Evolutionary conservation across 192 early-diverging fungal species (phyloP).

Genomic region (Polychytrium aggregatum): DNA sequence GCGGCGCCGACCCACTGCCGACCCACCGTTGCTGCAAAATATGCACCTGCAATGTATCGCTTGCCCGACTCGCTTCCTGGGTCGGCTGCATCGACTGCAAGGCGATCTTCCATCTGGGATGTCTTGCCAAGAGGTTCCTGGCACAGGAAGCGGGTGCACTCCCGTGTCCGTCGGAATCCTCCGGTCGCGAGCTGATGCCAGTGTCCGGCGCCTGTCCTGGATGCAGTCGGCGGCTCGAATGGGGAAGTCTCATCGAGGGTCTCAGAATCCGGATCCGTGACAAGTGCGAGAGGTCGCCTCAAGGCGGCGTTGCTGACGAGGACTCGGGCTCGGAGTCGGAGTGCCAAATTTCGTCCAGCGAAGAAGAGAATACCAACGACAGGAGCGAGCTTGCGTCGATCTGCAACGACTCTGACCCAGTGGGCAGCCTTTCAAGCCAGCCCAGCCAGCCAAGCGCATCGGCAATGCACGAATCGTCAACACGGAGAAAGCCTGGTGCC

Average conservation of each 20-base stretch:
- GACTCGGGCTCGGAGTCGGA: no score
- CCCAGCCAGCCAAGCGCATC: no score
- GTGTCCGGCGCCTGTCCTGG: slow-evolving; percentile 21
- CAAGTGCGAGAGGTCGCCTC: no score
- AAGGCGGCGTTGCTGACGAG: no score
- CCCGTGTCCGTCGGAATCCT: background rate
- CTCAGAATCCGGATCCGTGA: no score
- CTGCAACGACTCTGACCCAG: no score
- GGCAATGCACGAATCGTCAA: no score
- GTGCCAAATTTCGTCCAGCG: no score
- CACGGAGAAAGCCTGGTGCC: no score
- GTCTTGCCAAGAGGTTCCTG: slow-evolving; percentile 26
- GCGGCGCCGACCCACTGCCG: background rate
- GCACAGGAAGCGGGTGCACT: slow-evolving; percentile 2
- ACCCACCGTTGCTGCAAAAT: slow-evolving; percentile 1
- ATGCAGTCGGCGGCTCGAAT: slow-evolving; percentile 13
- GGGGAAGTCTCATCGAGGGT: slow-evolving; percentile 26
- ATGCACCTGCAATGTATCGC: background rate
- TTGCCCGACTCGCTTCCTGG: background rate
- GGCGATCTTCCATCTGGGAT: slow-evolving; percentile 21
- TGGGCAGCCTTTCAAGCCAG: no score
- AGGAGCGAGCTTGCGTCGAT: no score
- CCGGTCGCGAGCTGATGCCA: slow-evolving; percentile 16
- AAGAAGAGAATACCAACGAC: no score
- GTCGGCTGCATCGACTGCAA: slow-evolving; percentile 12